Conservation (phyloP, 2,329 filamentous ascomycete species). For the Plectosphaerella sp. region DNA sequence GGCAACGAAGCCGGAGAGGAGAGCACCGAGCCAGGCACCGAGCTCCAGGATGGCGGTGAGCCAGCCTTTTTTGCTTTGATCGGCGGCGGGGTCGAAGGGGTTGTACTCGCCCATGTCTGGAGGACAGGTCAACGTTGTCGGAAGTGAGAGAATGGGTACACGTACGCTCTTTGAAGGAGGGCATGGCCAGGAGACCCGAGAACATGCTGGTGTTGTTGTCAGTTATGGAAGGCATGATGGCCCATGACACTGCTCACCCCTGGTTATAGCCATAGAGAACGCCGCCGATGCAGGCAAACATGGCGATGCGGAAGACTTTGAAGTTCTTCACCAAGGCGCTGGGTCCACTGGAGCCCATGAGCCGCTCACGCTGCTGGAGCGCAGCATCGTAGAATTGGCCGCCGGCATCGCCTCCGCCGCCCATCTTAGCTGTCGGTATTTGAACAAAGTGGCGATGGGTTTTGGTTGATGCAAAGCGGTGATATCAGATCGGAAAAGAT, state of each 20-base stretch:
- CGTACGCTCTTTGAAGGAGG: slow-evolving; percentile 46
- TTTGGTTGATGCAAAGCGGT: too few species aligned
- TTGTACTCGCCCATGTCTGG: slow-evolving; percentile 54
- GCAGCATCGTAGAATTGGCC: slow-evolving; percentile 43
- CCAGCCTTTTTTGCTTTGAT: slow-evolving; percentile 54
- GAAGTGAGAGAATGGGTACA: slow-evolving; percentile 2
- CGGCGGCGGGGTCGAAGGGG: slow-evolving; percentile 33
- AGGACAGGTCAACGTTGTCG: background rate
- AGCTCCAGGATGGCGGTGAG: slow-evolving; percentile 67
- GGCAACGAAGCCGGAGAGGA: slow-evolving; percentile 68
- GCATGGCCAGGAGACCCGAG: slow-evolving; percentile 61
- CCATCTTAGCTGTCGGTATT: background rate
- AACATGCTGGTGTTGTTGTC: slow-evolving; percentile 43
- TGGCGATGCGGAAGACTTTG: slow-evolving; percentile 55
- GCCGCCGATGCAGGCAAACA: slow-evolving; percentile 60
- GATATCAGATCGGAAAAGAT: too few species aligned
- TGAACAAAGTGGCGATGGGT: too few species aligned
- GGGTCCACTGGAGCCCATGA: slow-evolving; percentile 50
- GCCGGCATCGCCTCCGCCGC: slow-evolving; percentile 1
- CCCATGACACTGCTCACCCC: slow-evolving; percentile 19
- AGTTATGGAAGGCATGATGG: too few species aligned
- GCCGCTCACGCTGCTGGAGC: slow-evolving; percentile 43
- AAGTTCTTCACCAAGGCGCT: slow-evolving; percentile 53
- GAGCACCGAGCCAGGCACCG: slow-evolving; percentile 70
- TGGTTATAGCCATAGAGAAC: slow-evolving; percentile 65